phyloP scores from a whole-genome alignment of 2,329 filamentous ascomycete species.

The Nannizzia gypsea region DNA sequence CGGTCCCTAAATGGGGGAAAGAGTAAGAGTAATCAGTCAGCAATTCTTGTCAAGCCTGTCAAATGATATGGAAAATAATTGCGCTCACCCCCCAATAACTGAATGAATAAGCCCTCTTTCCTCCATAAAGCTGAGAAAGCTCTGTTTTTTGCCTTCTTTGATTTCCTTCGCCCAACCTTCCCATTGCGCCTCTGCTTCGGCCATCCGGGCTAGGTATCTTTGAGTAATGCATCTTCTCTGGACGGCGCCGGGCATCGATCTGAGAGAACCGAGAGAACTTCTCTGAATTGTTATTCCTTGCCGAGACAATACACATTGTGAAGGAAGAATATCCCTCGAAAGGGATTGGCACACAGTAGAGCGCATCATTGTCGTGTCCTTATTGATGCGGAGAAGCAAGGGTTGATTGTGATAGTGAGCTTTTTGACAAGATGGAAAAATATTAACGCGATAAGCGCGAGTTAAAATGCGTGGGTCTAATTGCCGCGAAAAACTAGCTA shows the following conservation, averaged over 20 bases:
- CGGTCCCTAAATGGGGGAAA: slow-evolving; percentile 24
- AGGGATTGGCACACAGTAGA: neutral
- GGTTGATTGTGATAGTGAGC: neutral
- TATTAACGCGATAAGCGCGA: neutral
- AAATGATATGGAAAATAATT: neutral
- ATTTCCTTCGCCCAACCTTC: slow-evolving; percentile 31
- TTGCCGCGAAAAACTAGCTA: neutral
- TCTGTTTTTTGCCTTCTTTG: slow-evolving; percentile 32
- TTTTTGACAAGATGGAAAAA: neutral
- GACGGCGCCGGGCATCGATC: neutral
- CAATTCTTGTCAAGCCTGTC: no score
- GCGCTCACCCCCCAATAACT: slow-evolving; percentile 33
- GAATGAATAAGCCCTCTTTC: slow-evolving; percentile 37
- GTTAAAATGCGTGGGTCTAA: neutral
- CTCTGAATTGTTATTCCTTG: neutral
- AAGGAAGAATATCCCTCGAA: neutral
- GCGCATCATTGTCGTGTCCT: neutral
- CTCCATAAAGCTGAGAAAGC: slow-evolving; percentile 34
- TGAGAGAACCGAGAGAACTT: neutral
- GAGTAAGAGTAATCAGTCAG: neutral
- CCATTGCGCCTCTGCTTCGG: slow-evolving; percentile 34
- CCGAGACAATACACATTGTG: neutral
- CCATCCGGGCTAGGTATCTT: slow-evolving; percentile 25
- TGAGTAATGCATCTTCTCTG: slow-evolving; percentile 28
- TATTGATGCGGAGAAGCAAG: neutral